Evolutionary conservation across 257 asterid genomes (phyloP).

Genomic region (Penstemon barbatus): DNA sequence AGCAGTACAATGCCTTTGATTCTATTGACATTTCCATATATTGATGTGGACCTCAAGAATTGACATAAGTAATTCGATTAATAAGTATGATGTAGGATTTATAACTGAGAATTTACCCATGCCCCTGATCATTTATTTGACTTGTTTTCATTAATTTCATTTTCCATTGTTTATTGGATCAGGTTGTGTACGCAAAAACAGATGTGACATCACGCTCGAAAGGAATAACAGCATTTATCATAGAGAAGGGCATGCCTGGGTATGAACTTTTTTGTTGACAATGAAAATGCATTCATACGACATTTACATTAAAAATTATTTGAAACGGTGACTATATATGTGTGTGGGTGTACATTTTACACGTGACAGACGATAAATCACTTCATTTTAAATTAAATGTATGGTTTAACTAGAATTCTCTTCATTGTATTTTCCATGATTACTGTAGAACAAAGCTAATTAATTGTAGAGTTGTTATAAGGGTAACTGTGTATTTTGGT

Average conservation of each 20-base stretch:
- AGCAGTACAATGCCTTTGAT: constrained; percentile 8
- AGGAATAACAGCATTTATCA: constrained; percentile 96
- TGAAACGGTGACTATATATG: neutral
- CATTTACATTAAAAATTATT: no score
- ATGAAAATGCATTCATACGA: neutral
- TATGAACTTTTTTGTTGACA: constrained; percentile 45
- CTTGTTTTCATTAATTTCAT: constrained; percentile 11
- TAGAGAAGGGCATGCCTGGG: constrained; percentile 97
- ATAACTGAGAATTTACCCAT: neutral
- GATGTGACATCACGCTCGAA: constrained; percentile 73
- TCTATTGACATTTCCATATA: neutral
- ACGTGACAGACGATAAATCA: neutral
- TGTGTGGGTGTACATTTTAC: neutral
- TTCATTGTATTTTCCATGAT: neutral
- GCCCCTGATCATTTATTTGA: neutral
- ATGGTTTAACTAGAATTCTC: neutral
- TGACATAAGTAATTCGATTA: neutral
- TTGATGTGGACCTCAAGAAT: neutral
- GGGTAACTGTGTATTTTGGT: neutral
- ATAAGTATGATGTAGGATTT: constrained; percentile 31
- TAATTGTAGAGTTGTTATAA: neutral
- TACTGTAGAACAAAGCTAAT: neutral
- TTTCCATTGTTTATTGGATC: constrained; percentile 33
- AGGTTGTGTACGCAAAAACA: constrained; percentile 98
- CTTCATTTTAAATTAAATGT: no score